Evolutionary conservation across 352 stramenopile species (phyloP).

Genomic region (Phytophthora boehmeriae): DNA sequence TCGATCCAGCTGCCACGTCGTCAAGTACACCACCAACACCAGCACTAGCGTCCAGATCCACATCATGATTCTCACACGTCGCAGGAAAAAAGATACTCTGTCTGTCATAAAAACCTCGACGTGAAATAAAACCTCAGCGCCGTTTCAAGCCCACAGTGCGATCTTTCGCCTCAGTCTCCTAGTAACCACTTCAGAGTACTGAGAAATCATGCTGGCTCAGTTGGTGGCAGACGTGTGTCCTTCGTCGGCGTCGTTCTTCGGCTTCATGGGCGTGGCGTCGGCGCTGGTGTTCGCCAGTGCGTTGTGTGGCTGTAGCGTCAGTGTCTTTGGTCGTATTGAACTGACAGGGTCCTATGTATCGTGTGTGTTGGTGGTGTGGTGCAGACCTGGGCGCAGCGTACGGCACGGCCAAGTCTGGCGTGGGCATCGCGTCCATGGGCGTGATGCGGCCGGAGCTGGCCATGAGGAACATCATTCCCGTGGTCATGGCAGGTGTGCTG

Average conservation of each 20-base stretch:
- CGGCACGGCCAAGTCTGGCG: constrained; percentile 97
- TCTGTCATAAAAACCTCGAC: neutral
- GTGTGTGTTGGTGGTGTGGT: constrained; percentile 5
- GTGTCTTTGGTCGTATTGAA: neutral
- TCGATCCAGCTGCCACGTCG: constrained; percentile 15
- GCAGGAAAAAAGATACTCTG: constrained; percentile 19
- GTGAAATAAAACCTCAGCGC: constrained; percentile 1
- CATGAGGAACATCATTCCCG: constrained; percentile 99
- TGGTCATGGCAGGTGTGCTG: constrained; percentile 98
- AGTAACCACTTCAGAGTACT: constrained; percentile 1
- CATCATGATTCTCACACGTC: constrained; percentile 15
- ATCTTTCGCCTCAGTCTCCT: constrained; percentile 5
- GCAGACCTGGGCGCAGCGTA: constrained; percentile 96
- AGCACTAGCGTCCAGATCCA: constrained; percentile 37
- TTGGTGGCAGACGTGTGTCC: constrained; percentile 95
- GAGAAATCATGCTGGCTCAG: constrained; percentile 49
- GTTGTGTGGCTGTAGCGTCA: constrained; percentile 7
- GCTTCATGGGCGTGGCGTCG: constrained; percentile 98
- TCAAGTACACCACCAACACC: constrained; percentile 26
- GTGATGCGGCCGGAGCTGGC: constrained; percentile 96
- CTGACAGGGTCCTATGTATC: neutral
- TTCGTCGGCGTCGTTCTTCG: constrained; percentile 99
- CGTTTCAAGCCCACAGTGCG: constrained; percentile 15
- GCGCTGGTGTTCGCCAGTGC: constrained; percentile 82
- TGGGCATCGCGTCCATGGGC: constrained; percentile 96